A percentile compares a stretch with the other conserved stretches of the same genome.
phyloP scores from a whole-genome alignment of 768 basidiomycete genomes.

The Vararia minispora region DNA sequence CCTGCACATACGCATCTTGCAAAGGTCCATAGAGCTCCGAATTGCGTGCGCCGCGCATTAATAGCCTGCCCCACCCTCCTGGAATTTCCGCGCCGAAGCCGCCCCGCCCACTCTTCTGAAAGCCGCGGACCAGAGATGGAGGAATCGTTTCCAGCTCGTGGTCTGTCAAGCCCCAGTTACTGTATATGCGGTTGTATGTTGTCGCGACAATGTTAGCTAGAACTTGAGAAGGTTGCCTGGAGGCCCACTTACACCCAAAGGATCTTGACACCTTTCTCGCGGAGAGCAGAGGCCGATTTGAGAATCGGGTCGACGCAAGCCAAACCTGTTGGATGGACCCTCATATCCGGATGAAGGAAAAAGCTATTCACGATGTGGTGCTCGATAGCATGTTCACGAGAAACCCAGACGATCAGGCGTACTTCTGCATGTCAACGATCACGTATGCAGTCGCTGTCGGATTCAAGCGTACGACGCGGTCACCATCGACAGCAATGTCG shows the following conservation, averaged over 20 bases:
- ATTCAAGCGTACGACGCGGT: constrained; percentile 39
- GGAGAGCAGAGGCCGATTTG: constrained; percentile 34
- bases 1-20: constrained; percentile 41
- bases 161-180: constrained; percentile 65
- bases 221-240: neutral
- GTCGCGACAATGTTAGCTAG: no score
- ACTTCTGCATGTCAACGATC: constrained; percentile 74
- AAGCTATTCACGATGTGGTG: constrained; percentile 39
- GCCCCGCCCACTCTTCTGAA: neutral
- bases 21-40: constrained; percentile 54
- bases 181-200: constrained; percentile 17
- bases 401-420: constrained; percentile 1
- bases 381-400: neutral
- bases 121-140: constrained; percentile 42
- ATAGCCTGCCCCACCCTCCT: constrained; percentile 39
- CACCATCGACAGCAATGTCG: constrained; percentile 44
- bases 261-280: constrained; percentile 41
- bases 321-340: constrained; percentile 42
- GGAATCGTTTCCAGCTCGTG: constrained; percentile 52
- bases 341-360: constrained; percentile 53
- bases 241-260: constrained; percentile 46
- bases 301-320: constrained; percentile 45
- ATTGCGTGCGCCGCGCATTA: constrained; percentile 49
- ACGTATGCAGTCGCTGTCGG: constrained; percentile 41
- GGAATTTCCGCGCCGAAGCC: constrained; percentile 44